phyloP scores from a whole-genome alignment of 352 stramenopile genomes.

The Saprolegnia parasitica region DNA sequence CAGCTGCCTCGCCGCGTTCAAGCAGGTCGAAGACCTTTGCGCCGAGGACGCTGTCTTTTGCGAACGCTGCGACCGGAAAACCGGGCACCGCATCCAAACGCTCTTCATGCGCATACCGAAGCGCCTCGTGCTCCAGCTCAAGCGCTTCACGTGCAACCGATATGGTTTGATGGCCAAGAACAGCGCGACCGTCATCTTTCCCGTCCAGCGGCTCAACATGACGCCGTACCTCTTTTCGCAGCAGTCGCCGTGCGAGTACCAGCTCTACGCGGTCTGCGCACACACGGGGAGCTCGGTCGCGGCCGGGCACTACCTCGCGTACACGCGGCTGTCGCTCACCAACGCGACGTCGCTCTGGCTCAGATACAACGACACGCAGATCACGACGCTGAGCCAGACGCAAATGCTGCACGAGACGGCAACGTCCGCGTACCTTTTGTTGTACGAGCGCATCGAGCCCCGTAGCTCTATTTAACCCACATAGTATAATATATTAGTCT shows the following conservation, averaged over 20 bases:
- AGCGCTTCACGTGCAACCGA: conserved; percentile 59
- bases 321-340: conserved; percentile 32
- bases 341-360: conserved; percentile 42
- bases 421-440: conserved; percentile 65
- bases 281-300: conserved; percentile 60
- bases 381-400: conserved; percentile 44
- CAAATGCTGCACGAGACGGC: conserved; percentile 49
- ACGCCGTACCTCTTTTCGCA: conserved; percentile 60
- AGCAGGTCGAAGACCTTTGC: conserved; percentile 52
- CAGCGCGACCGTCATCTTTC: conserved; percentile 51
- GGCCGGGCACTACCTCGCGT: conserved; percentile 73
- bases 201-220: conserved; percentile 52
- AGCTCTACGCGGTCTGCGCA: conserved; percentile 63
- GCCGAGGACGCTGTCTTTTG: conserved; percentile 70
- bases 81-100: conserved; percentile 62
- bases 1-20: conserved; percentile 49
- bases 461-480: conserved; percentile 20
- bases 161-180: conserved; percentile 47
- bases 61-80: conserved; percentile 59
- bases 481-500: background rate
- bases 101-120: conserved; percentile 54
- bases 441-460: conserved; percentile 43
- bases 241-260: conserved; percentile 40
- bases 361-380: conserved; percentile 63
- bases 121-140: conserved; percentile 57